Evolutionary conservation across 2,329 filamentous ascomycete genomes (phyloP), one percentile per base, ranked within the genome.

Genomic region (Malbranchea cinnamomea): DNA sequence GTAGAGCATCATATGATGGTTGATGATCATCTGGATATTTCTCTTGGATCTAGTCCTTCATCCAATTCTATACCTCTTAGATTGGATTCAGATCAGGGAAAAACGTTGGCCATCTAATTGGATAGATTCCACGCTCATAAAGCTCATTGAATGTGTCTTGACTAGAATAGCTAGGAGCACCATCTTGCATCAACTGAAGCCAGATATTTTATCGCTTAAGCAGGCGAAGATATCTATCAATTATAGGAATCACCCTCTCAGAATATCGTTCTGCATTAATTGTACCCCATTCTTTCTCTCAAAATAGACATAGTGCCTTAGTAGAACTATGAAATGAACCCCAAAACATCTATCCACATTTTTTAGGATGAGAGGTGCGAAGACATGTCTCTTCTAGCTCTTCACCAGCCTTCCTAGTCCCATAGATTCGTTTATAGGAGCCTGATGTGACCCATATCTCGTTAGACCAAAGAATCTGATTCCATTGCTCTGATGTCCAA

Each of bases 1-100:
- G n/a, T n/a, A n/a, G n/a, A n/a, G n/a, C n/a, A n/a, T n/a, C n/a
- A n/a, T n/a, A n/a, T n/a, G n/a, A n/a, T n/a, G n/a, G n/a, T n/a
- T n/a, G n/a, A n/a, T n/a, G n/a, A n/a, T n/a, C n/a, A n/a, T n/a
- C n/a, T n/a, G n/a, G n/a, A n/a, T n/a, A n/a, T n/a, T n/a, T n/a
- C n/a, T n/a, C 11, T 26, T 26, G 23, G 16, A 26, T 26, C 9
- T 26, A 26, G n/a, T 26, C 23, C 10, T 26, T 26, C 23, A 26
- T 26, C 12, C 3, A 3, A 26, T 26, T 11, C 23, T 15, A 26
- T 7, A 26, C 4, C 3, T 12, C 16, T 15, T 26, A 12, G 4
- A 26, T 4, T 3, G 23, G 23, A 13, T 26, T 26, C 9, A 26
- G 16, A 26, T 26, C 23, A 4, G 23, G 23, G 9, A 15, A 26